phyloP scores from a whole-genome alignment of 805 yeast genomes.

The Ogataea chonburiensis region DNA sequence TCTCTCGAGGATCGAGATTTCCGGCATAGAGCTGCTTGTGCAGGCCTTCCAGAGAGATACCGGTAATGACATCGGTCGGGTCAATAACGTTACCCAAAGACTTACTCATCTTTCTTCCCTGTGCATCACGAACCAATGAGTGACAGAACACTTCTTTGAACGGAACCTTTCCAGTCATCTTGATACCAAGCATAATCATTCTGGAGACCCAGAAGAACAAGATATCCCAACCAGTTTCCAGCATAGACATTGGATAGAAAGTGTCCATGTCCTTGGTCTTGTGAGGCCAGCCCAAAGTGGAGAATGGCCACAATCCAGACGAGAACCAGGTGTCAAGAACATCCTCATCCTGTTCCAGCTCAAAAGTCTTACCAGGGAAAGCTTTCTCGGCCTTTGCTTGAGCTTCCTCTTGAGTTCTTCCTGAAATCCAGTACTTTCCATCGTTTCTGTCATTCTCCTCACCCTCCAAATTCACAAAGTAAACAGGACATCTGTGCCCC shows the following conservation, averaged over 20 bases:
- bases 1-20: slow-evolving; percentile 86
- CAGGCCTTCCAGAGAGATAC: slow-evolving; percentile 76
- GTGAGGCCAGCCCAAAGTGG: slow-evolving; percentile 95
- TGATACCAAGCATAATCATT: slow-evolving; percentile 89
- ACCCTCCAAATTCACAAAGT: slow-evolving; percentile 81
- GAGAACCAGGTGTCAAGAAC: slow-evolving; percentile 99
- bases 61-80: slow-evolving; percentile 90
- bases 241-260: slow-evolving; percentile 88
- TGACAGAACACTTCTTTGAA: slow-evolving; percentile 97
- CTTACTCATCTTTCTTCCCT: slow-evolving; percentile 98
- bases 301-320: slow-evolving; percentile 96
- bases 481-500: slow-evolving; percentile 98
- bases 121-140: slow-evolving; percentile 97
- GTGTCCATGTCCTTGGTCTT: slow-evolving; percentile 67
- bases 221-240: slow-evolving; percentile 99
- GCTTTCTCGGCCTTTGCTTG: slow-evolving; percentile 70
- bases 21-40: slow-evolving; percentile 77
- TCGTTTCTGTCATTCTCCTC: slow-evolving; percentile 59
- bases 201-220: slow-evolving; percentile 98
- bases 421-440: slow-evolving; percentile 87
- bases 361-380: slow-evolving; percentile 68
- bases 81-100: slow-evolving; percentile 96
- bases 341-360: slow-evolving; percentile 93
- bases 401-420: slow-evolving; percentile 82
- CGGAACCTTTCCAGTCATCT: slow-evolving; percentile 87